Percentiles rank a stretch among this genome's conserved stretches.
Evolutionary conservation across 345 rosid species (phyloP).

Genomic region (Euphorbia tirucalli): DNA sequence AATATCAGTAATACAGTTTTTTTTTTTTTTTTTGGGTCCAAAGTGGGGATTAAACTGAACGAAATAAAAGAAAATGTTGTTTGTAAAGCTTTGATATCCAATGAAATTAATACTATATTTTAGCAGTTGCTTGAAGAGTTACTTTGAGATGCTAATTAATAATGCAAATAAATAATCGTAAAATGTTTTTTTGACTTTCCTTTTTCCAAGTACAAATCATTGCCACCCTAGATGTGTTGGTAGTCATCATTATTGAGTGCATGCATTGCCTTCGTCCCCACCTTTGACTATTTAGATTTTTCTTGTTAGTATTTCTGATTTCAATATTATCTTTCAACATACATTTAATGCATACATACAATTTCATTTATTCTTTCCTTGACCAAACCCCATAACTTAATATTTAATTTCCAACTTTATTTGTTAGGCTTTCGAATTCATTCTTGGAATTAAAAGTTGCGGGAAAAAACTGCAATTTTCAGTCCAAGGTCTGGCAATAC

Average conservation of each 20-base stretch:
- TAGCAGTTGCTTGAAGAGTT: too few species aligned
- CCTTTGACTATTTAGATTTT: background rate
- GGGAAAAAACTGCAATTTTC: background rate
- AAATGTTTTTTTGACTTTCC: background rate
- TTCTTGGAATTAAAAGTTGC: background rate
- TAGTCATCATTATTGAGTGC: constrained; percentile 5
- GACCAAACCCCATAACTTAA: background rate
- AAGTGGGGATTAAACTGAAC: too few species aligned
- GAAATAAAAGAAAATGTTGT: too few species aligned
- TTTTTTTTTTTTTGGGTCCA: too few species aligned
- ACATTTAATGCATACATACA: background rate
- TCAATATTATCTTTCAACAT: too few species aligned
- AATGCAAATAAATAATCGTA: background rate
- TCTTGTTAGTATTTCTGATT: background rate
- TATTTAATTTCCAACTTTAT: background rate
- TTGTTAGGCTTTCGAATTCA: background rate
- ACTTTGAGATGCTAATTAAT: background rate
- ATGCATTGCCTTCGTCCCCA: constrained; percentile 11
- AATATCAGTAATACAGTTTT: too few species aligned
- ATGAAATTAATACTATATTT: too few species aligned
- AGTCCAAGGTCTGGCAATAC: background rate
- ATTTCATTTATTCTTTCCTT: background rate
- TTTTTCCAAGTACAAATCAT: constrained; percentile 16
- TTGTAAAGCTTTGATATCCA: too few species aligned
- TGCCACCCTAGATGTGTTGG: constrained; percentile 15